Conservation (phyloP, 163 green algal species). For the Botryococcus braunii region DNA sequence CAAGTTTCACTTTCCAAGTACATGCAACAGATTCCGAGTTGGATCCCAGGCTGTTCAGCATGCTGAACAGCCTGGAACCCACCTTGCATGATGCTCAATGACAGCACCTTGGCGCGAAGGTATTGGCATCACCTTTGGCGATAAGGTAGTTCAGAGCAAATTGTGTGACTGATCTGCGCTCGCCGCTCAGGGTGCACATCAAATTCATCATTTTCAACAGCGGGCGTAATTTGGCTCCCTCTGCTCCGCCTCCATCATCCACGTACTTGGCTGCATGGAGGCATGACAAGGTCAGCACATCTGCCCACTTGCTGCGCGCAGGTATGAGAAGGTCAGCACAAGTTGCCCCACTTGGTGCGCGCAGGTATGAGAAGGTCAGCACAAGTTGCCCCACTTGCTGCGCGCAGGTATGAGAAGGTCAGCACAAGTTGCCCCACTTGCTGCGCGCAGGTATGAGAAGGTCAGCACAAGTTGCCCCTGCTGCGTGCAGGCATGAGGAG, state of each 20-base stretch:
- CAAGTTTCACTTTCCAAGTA: too few relatives aligned
- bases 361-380: too few relatives aligned
- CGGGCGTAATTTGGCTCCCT: slow-evolving; percentile 10
- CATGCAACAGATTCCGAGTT: too few relatives aligned
- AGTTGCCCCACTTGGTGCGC: not conserved
- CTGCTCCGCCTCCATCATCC: slow-evolving; percentile 1
- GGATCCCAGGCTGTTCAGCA: too few relatives aligned
- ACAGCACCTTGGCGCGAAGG: too few relatives aligned
- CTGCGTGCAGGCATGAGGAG: not conserved
- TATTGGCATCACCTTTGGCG: slow-evolving; percentile 28
- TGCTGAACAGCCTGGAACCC: too few relatives aligned
- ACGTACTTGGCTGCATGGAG: slow-evolving; percentile 18
- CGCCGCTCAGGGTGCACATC: slow-evolving; percentile 26
- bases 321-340: not conserved
- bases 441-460: not conserved
- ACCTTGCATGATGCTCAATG: too few relatives aligned
- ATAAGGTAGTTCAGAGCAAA: slow-evolving; percentile 37
- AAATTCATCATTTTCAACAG: slow-evolving; percentile 40
- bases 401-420: not conserved
- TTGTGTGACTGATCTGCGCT: slow-evolving; percentile 22
- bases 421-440: not conserved
- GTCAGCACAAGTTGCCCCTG: not conserved
- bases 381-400: not conserved
- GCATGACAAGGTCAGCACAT: too few relatives aligned
- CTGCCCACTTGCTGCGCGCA: not conserved